Evolutionary conservation across 176 grass and related monocot genomes (phyloP).

Genomic region (sorghum (Sorghum bicolor)): DNA sequence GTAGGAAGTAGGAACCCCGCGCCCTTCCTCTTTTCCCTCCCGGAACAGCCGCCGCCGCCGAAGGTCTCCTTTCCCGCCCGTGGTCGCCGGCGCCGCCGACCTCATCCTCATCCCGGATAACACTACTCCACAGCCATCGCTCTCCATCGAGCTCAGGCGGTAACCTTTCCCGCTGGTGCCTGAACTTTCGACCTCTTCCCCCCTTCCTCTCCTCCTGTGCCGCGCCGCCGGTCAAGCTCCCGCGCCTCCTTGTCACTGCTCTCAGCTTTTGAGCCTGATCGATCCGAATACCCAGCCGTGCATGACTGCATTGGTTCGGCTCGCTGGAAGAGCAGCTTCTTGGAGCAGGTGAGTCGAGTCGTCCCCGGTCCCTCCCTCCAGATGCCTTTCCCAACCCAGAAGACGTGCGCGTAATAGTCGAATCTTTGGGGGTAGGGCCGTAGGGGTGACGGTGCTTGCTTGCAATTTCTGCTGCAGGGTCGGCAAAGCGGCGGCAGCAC

Average conservation of each 20-base stretch:
- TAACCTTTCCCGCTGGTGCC: too few species aligned
- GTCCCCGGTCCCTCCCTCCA: background rate
- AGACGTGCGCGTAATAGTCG: background rate
- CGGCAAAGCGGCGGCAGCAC: background rate
- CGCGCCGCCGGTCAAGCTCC: background rate
- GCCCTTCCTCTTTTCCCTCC: background rate
- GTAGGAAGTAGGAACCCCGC: background rate
- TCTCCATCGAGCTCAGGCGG: too few species aligned
- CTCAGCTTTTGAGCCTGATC: background rate
- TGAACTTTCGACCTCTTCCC: too few species aligned
- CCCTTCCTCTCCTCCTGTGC: background rate
- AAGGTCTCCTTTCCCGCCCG: background rate
- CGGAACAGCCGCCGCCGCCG: background rate
- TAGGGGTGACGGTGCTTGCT: background rate
- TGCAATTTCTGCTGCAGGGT: constrained; percentile 26
- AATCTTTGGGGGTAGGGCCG: background rate
- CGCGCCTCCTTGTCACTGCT: background rate
- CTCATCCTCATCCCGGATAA: background rate
- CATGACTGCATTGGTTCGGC: constrained; percentile 41
- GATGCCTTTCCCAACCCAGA: background rate
- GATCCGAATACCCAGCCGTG: background rate
- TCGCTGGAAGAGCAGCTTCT: constrained; percentile 16
- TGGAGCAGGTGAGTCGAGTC: constrained; percentile 34
- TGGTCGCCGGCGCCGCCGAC: background rate
- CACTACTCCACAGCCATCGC: too few species aligned